Evolutionary conservation across 805 yeast genomes (phyloP), one percentile per base, ranked within the genome.

Genomic region (Candida incommunis): DNA sequence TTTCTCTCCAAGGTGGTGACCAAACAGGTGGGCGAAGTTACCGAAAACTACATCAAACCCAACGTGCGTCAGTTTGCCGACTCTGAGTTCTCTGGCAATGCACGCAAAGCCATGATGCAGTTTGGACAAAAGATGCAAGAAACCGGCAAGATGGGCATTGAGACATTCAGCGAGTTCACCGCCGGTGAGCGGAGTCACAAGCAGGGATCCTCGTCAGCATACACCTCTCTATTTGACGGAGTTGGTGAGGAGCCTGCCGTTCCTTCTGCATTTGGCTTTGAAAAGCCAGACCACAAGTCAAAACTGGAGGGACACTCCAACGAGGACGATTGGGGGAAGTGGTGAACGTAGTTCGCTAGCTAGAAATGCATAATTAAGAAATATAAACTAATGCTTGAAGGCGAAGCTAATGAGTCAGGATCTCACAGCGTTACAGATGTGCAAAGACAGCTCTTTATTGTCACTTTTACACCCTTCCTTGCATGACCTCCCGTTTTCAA

Each of bases 101-200:
- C 97, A 3, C 78, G 74, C 50, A 76, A 86, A 53, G 97, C 97
- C n/a, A 84, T 94, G 74, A 80, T 85, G 48, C 96, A 92, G 68
- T 92, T 90, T 66, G 96, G 96, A 42, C 94, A 84, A 59, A 86
- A 79, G 58, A 82, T 90, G 67, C 94, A 83, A 60, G 94, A 87
- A 53, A 85, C 96, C 0, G 82, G 94, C 26, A 73, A 69, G 48
- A 77, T 76, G 52, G 84, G 94, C 23, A 78, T 76, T 45, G 81
- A 79, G 51, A 78, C 80, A n/a, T 71, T 75, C 55, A 71, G 69
- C 49, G 67, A 68, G 16, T 76, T 78, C 57, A 78, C 86, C 2
- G 54, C 57, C 23, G 65, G 58, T 40, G 40, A 35, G 49, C 58
- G 29, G 65, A 70, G 59, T 64, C 69, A 57, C 58, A 57, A 29